Evolutionary conservation across 345 rosid species (phyloP).

Genomic region (Citrus mangshanensis): DNA sequence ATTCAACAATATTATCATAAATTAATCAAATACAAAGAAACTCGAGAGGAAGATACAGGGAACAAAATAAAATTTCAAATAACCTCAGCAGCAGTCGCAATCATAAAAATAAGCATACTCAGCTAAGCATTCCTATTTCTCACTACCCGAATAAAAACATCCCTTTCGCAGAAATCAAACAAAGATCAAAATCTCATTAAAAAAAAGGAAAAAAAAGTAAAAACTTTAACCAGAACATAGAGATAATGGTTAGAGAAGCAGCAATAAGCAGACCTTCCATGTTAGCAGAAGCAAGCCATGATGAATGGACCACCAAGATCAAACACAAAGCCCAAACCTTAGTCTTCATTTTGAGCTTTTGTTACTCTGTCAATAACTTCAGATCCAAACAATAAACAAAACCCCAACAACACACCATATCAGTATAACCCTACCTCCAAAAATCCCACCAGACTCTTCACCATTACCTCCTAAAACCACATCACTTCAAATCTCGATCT

Average conservation of each 20-base stretch:
- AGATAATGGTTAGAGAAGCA: not conserved
- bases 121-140: not conserved
- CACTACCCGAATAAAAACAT: not conserved
- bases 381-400: constrained; percentile 66
- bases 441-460: constrained; percentile 26
- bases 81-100: not conserved
- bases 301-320: constrained; percentile 50
- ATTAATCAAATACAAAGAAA: not conserved
- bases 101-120: not conserved
- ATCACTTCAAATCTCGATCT: constrained; percentile 26
- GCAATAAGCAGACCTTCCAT: constrained; percentile 65
- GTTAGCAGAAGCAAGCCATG: constrained; percentile 59
- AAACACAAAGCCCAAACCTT: constrained; percentile 28
- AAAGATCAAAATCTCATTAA: constrained; percentile 17
- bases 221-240: constrained; percentile 14
- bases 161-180: constrained; percentile 6
- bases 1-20: constrained; percentile 4
- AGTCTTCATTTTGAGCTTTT: constrained; percentile 35
- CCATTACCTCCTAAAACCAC: constrained; percentile 26
- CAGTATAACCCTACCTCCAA: constrained; percentile 30
- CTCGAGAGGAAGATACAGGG: not conserved
- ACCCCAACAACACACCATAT: constrained; percentile 48
- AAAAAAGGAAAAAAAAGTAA: not conserved
- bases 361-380: constrained; percentile 30
- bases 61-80: not conserved